phyloP scores from a whole-genome alignment of 352 stramenopile genomes.

The Saprolegnia parasitica region DNA sequence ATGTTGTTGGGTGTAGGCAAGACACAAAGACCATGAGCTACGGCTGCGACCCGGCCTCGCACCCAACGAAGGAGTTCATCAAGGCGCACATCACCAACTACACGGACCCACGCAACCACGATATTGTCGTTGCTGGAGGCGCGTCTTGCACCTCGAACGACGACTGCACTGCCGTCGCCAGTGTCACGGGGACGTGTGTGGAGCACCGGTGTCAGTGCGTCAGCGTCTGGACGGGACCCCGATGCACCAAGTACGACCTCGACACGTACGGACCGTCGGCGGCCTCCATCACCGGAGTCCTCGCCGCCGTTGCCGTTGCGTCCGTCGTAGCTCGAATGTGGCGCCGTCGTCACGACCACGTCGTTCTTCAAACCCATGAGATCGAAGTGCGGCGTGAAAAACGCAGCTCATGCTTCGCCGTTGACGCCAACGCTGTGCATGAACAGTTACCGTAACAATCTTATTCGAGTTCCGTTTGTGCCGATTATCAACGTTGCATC shows the following conservation, averaged over 20 bases:
- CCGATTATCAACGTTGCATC: no score
- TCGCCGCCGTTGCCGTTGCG: no score
- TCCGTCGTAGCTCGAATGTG: no score
- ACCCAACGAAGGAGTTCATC: constrained; percentile 42
- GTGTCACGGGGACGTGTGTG: background rate
- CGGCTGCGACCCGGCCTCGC: constrained; percentile 19
- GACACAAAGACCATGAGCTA: background rate
- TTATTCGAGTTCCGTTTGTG: no score
- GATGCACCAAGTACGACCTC: constrained; percentile 19
- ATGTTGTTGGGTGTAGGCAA: background rate
- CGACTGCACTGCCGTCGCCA: constrained; percentile 31
- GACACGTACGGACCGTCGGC: background rate
- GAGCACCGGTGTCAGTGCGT: background rate
- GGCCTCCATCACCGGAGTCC: no score
- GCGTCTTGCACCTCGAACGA: constrained; percentile 33
- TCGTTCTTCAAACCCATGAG: no score
- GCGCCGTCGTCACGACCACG: no score
- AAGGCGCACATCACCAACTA: constrained; percentile 36
- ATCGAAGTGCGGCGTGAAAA: no score
- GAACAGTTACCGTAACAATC: no score
- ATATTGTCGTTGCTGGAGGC: constrained; percentile 31
- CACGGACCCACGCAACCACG: constrained; percentile 32
- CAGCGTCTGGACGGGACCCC: background rate
- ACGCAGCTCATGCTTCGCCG: no score
- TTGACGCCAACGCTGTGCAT: no score